Evolutionary conservation across 2,329 filamentous ascomycete species (phyloP), one percentile per base, ranked within the genome.

Genomic region (Ophiostoma pallidulum): DNA sequence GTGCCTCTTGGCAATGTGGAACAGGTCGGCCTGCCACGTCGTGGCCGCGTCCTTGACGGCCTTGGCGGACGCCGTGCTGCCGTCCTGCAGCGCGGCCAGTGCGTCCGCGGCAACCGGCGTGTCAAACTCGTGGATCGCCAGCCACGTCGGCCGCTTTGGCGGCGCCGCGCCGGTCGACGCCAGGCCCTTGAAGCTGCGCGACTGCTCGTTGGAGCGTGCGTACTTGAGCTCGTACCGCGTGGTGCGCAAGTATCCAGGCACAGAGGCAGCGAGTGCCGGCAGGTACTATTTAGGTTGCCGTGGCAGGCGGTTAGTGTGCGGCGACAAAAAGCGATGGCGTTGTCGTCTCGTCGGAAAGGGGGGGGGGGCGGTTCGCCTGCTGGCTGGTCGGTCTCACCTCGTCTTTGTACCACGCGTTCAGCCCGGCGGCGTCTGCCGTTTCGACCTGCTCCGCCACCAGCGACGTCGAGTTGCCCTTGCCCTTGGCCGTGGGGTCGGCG

Each of bases 141-240:
- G 51, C 54, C 53, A 58, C 8, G 38, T 32, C 16, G 43, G 48
- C 8, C 33, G 38, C n/a, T 39, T 45, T 13, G 54, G 49, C 16
- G 56, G 54, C 33, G 53, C 16, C 18, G 31, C 54, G 4, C 51
- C 53, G 7, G 42, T 49, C 9, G 56, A 36, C 8, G 55, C 20
- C 16, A 58, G 41, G 32, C 56, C 56, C 48, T 58, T 58, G 39
- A 54, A 47, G 8, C 38, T 45, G 12, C 56, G 48, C n/a, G 55
- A 57, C 51, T 58, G 52, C 10, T 51, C 55, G 52, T 58, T 57
- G n/a, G 52, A 53, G 10, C 56, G 51, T 12, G 53, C 49, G 26
- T 49, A 53, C n/a, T 40, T 44, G 29, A 59, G 54, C 48, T 53
- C 51, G 50, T 54, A 60, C 13, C 53, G 48, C 12, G 55, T 59